Evolutionary conservation across 805 yeast genomes (phyloP).

Genomic region (Nadsonia fulvescens): DNA sequence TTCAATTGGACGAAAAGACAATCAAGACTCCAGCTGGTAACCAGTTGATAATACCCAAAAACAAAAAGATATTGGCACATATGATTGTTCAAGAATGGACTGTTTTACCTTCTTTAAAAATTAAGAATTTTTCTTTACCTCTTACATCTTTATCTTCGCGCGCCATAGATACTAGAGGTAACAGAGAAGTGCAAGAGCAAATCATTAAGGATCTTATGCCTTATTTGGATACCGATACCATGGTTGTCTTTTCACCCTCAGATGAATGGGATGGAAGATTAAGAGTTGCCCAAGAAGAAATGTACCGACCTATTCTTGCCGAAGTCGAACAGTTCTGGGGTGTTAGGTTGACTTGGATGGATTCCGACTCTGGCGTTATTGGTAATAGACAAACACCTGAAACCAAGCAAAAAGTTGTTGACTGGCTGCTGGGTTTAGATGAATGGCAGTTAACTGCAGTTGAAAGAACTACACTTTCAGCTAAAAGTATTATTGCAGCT

Average conservation of each 20-base stretch:
- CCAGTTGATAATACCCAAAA: slow-evolving; percentile 41
- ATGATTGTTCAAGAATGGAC: slow-evolving; percentile 81
- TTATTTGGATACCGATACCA: slow-evolving; percentile 86
- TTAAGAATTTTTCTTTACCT: slow-evolving; percentile 69
- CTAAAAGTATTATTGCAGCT: slow-evolving; percentile 79
- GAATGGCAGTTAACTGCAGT: slow-evolving; percentile 72
- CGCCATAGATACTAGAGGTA: slow-evolving; percentile 52
- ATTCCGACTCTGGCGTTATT: slow-evolving; percentile 65
- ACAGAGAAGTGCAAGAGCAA: slow-evolving; percentile 25
- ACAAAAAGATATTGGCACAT: slow-evolving; percentile 46
- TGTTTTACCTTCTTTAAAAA: slow-evolving; percentile 34
- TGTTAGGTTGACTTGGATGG: slow-evolving; percentile 39
- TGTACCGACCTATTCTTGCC: slow-evolving; percentile 55
- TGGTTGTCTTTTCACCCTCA: slow-evolving; percentile 66
- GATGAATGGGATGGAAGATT: slow-evolving; percentile 71
- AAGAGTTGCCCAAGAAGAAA: slow-evolving; percentile 60
- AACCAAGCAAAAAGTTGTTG: slow-evolving; percentile 40
- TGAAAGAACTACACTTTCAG: slow-evolving; percentile 72
- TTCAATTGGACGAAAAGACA: slow-evolving; percentile 58
- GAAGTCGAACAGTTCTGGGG: slow-evolving; percentile 43
- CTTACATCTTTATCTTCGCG: slow-evolving; percentile 76
- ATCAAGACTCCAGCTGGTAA: slow-evolving; percentile 74
- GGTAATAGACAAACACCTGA: slow-evolving; percentile 57
- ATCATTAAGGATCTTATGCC: slow-evolving; percentile 47
- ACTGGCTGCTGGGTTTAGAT: slow-evolving; percentile 46